Evolutionary conservation across 331 rosid genomes (phyloP), one percentile per base, ranked within the genome.

Genomic region (Cydonia oblonga): DNA sequence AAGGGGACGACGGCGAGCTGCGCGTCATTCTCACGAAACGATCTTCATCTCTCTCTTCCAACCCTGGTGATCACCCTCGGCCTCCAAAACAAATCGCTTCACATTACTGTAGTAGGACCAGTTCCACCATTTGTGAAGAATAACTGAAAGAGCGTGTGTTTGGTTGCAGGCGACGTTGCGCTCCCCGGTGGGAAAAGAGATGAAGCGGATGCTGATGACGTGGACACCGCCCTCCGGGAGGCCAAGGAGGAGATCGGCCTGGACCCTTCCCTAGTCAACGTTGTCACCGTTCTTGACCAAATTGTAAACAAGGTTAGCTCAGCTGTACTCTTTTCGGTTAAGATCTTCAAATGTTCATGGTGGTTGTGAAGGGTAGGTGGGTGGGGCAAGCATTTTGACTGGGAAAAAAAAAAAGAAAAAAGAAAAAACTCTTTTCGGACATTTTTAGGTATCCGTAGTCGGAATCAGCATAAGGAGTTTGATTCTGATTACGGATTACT

Each of bases 151-250:
- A 64, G 70, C 61, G 54, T 64, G 71, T 65, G 33, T 54, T 72
- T 75, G 72, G 26, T 70, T 82, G 81, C 84, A 90, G 98, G 98
- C 19, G 98, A 93, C 65, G 97, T 93, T 71, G 85, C 96, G 40
- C 81, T 93, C 73, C 97, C 98, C 4, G 96, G 98, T n/a, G 98
- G 98, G 63, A 89, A 90, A 70, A 84, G 83, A 42, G 98, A 93
- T 2, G 84, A 83, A 66, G 78, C 74, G 19, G 98, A 93, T 71
- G 84, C 87, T 60, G 86, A 86, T 72, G 92, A 90, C 33, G 87
- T 89, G 3, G 74, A 72, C 51, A 90, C 96, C 12, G 97, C 97
- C 4, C 71, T 93, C 76, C 84, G 97, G 82, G 98, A 93, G 80
- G 96, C 98, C 23, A 84, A 89, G 68, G 96, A 93, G 80, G 97